Conservation (phyloP, 75 land plant species). For the Cunninghamia lanceolata region DNA sequence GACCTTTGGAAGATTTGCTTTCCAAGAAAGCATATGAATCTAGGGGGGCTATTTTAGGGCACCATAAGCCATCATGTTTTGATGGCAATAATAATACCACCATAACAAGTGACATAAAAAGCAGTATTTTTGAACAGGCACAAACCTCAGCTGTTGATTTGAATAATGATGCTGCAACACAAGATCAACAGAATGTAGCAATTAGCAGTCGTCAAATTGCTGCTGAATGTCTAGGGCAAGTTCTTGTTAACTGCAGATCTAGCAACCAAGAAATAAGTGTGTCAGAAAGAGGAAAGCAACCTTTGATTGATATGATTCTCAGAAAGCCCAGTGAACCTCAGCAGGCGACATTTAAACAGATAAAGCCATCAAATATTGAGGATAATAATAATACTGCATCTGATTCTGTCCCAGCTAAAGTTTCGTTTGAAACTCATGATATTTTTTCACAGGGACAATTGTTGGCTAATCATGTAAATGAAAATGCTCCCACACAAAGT, state of each 20-base stretch:
- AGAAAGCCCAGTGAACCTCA: not conserved
- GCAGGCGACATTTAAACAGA: not conserved
- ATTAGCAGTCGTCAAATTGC: not conserved
- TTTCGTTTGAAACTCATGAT: not conserved
- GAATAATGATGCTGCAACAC: conserved; percentile 5
- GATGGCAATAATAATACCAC: not conserved
- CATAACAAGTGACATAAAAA: not conserved
- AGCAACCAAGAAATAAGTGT: not conserved
- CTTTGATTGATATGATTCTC: not conserved
- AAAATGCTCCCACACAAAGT: not conserved
- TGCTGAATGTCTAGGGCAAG: not conserved
- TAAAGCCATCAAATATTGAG: not conserved
- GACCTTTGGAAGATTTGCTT: not conserved
- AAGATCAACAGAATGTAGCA: not conserved
- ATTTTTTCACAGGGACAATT: not conserved
- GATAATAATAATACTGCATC: not conserved
- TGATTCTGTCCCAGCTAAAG: not conserved
- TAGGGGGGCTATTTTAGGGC: not conserved
- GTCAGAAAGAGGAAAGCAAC: not conserved
- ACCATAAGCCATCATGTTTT: not conserved
- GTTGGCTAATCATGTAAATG: not conserved
- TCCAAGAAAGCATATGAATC: not conserved
- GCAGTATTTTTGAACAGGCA: not conserved
- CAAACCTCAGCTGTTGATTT: not conserved
- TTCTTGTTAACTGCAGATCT: not conserved